These are phyloP conservation scores for Mycena rosella DNA, from an alignment of 768 basidiomycete genomes.

Conservation along the genomic window DNA sequence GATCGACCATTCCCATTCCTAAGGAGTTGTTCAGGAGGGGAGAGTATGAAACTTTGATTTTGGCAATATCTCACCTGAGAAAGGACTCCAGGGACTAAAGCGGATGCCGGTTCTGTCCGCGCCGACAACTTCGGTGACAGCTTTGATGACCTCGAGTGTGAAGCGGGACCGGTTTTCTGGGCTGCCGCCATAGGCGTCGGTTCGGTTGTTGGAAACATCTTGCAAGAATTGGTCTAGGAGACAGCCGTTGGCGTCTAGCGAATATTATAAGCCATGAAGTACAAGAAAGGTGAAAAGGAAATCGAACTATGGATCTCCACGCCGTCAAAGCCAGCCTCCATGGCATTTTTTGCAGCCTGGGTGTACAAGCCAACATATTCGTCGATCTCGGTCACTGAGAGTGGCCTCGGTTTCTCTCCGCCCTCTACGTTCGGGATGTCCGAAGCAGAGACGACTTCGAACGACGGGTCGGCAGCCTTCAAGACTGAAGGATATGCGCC, in stretches of 20 bases:
- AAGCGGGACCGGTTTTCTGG: slow-evolving; percentile 62
- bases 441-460: slow-evolving; percentile 41
- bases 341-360: slow-evolving; percentile 2
- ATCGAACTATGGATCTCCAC: slow-evolving; percentile 41
- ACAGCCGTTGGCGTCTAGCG: slow-evolving; percentile 38
- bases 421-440: slow-evolving; percentile 28
- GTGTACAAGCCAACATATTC: slow-evolving; percentile 45
- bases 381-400: slow-evolving; percentile 46
- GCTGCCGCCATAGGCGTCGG: slow-evolving; percentile 65
- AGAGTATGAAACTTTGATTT: slow-evolving; percentile 21
- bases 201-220: slow-evolving; percentile 55
- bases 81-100: slow-evolving; percentile 51
- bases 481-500: slow-evolving; percentile 41
- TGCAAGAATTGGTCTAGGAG: slow-evolving; percentile 61
- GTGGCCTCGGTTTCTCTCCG: slow-evolving; percentile 31
- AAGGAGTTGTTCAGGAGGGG: slow-evolving; percentile 33
- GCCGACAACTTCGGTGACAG: slow-evolving; percentile 56
- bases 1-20: slow-evolving; percentile 48
- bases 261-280: background rate
- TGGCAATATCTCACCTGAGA: slow-evolving; percentile 40
- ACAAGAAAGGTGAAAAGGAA: background rate
- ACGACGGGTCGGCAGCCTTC: slow-evolving; percentile 41
- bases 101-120: slow-evolving; percentile 55
- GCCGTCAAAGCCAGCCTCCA: slow-evolving; percentile 7
- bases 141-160: slow-evolving; percentile 56